Base-by-base conservation (phyloP, 176 grass and related monocot genomes). In the Avena insularis region DNA sequence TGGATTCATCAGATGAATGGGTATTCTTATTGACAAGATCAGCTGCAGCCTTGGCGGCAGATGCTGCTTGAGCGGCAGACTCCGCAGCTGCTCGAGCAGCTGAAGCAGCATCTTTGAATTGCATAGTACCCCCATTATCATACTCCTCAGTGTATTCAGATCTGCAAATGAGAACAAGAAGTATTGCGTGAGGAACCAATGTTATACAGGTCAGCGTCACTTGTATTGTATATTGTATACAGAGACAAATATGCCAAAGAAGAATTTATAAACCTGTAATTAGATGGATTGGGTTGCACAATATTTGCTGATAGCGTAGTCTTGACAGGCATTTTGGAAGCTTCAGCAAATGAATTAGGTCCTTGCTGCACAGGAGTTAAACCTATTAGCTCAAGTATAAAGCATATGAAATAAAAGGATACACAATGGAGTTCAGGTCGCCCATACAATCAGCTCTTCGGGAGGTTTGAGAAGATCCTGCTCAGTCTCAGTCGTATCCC, bases 391-490 rank as follows among this genome's bases (percentile, higher is more conserved):
- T 67, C 55, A 43, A 87, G 5, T 20, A 38, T 20, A 11, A 88
- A 0, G 46, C 19, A 40, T 23, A 3, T 31, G 23, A 78, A 69
- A 82, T 80, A 78, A 17, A 88, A 82, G 63, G 20, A 72, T 71
- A 61, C 14, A 64, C 12, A 77, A 73, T 20, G 79, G 38, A 79
- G 56, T 38, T 76, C 43, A 13, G 69, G 36, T 31, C 77, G 27
- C 25, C 56, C 33, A 55, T 87, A 97, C 95, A 66, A 97, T 81
- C 10, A 87, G 74, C 74, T 93, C 92, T 83, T 96, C 90, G 49
- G 92, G 45, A 70, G 90, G 92, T 90, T 96, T 93, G 25, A 99
- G 97, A 93, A 99, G 97, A 81, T 89, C 97, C 66, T 89, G 89
- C 77, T 99, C 97, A 68, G 90, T 91, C 83, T 99, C 97, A 48